These are phyloP conservation scores for Kodamaea sp. DNA, from an alignment of 1,139 yeast genomes.

Conservation along the genomic window DNA sequence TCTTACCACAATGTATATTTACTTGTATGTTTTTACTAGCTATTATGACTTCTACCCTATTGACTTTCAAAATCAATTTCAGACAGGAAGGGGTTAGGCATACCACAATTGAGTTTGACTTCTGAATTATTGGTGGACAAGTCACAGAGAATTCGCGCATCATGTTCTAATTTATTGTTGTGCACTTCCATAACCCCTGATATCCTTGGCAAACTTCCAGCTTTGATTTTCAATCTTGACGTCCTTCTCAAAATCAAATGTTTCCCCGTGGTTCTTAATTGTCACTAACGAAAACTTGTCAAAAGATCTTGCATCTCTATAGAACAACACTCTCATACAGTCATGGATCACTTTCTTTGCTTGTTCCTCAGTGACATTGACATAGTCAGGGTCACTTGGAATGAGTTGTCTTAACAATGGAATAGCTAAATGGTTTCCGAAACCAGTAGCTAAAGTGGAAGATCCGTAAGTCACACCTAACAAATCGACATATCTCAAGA, in stretches of 20 bases:
- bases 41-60: no score
- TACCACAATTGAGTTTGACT: no score
- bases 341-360: slow-evolving; percentile 77
- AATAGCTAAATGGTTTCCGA: slow-evolving; percentile 91
- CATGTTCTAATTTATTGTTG: slow-evolving; percentile 35
- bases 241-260: slow-evolving; percentile 62
- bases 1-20: no score
- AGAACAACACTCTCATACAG: slow-evolving; percentile 91
- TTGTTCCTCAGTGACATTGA: slow-evolving; percentile 65
- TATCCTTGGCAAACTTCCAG: slow-evolving; percentile 90
- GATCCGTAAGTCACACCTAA: slow-evolving; percentile 89
- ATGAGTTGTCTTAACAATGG: slow-evolving; percentile 87
- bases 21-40: no score
- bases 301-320: slow-evolving; percentile 93
- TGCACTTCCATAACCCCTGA: slow-evolving; percentile 83
- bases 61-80: no score
- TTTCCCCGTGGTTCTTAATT: slow-evolving; percentile 52
- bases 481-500: slow-evolving; percentile 83
- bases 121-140: no score
- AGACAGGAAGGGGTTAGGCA: no score
- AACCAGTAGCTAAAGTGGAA: slow-evolving; percentile 93
- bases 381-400: slow-evolving; percentile 75
- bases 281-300: slow-evolving; percentile 84
- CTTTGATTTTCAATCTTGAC: slow-evolving; percentile 72
- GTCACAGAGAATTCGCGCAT: no score